Base-by-base conservation (phyloP, 805 yeast genomes). In the Henningerozyma blattae region DNA sequence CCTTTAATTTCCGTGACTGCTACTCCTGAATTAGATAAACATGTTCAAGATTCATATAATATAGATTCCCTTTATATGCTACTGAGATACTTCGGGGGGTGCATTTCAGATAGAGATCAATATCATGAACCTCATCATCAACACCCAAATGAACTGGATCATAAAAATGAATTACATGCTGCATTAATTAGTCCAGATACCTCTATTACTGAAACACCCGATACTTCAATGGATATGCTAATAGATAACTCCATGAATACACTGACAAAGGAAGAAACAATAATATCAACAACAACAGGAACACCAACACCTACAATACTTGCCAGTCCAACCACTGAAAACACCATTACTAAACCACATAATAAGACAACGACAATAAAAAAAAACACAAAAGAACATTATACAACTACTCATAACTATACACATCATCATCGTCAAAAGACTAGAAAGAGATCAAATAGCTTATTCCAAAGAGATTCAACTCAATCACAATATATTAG, bases 401-500 rank as follows among this genome's bases (percentile, higher is more conserved):
- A 22, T 4, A 15, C 15, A 10, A n/a, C n/a, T n/a, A n/a, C n/a
- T n/a, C n/a, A n/a, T n/a, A n/a, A n/a, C n/a, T n/a, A n/a, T n/a
- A n/a, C n/a, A n/a, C n/a, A n/a, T n/a, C 24, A 20, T 12, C 8
- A 20, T 9, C 8, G 24, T 20, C 24, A 19, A 31, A 33, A 44
- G 17, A 34, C 32, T 13, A 43, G 60, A 34, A 47, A 46, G 27
- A 44, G 57, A 27, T 52, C 60, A 12, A 52, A 52, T 27, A 52
- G 57, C 33, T 40, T 55, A 4, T 48, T 54, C 19, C 56, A 52
- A 33, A 42, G 60, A 16, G 56, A 54, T 32, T 39, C 47, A 2
- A 51, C 56, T 4, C 56, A 50, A 32, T 49, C 55, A 12, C 58
- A 48, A 26, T 72, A 75, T 15, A 58, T 79, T 22, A 59, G 81